These are phyloP conservation scores for Scenedesmus sp. DNA, from an alignment of 163 green algal species.

Conservation along the genomic window DNA sequence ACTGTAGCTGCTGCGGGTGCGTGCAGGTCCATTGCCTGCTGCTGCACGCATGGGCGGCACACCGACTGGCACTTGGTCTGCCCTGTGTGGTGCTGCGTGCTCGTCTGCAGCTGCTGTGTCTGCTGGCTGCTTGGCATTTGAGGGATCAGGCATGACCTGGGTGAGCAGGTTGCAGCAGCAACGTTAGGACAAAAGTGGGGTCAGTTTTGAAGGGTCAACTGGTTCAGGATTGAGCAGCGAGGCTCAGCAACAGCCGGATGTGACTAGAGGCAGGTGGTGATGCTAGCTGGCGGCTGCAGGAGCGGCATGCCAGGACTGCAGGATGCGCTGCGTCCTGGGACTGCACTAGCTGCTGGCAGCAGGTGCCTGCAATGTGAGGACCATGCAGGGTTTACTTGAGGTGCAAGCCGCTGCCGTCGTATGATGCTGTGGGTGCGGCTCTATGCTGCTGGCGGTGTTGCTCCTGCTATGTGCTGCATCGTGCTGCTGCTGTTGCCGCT, in stretches of 20 bases:
- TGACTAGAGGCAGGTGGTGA: background rate
- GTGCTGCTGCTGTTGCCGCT: background rate
- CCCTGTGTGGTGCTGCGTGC: background rate
- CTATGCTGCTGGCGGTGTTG: background rate
- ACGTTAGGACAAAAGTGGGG: background rate
- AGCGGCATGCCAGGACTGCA: background rate
- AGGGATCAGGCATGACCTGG: conserved; percentile 44
- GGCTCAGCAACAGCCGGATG: no score
- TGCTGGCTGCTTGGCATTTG: conserved; percentile 7
- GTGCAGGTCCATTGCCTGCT: background rate
- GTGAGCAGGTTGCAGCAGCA: background rate
- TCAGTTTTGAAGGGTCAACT: background rate
- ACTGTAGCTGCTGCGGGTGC: conserved; percentile 40
- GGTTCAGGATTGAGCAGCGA: no score
- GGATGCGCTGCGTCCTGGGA: no score
- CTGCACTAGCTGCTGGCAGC: no score
- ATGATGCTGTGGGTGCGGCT: background rate
- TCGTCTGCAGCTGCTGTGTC: background rate
- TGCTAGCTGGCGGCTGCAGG: background rate
- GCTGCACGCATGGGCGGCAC: background rate
- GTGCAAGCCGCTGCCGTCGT: no score
- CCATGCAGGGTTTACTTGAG: no score
- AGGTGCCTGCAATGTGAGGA: no score
- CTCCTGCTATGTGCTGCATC: background rate
- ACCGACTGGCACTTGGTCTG: background rate